A percentile compares a stretch with the other conserved stretches of the same genome.
phyloP scores from a whole-genome alignment of 805 yeast species.

The Wickerhamomyces bovis region DNA sequence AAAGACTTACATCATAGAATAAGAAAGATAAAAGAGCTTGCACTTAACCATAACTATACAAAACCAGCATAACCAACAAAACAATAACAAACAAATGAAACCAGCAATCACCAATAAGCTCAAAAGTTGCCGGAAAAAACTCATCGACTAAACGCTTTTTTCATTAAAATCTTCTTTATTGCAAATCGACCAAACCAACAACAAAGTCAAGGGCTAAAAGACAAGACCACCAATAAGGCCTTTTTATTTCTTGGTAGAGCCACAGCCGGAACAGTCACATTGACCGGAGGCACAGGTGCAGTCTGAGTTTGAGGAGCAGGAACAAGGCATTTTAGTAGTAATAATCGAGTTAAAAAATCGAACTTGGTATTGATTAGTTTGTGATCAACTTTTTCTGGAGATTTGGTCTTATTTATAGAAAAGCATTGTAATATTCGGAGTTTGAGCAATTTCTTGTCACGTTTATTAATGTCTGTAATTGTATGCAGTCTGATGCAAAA shows the following conservation, averaged over 20 bases:
- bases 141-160: not conserved
- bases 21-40: no score
- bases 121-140: not conserved
- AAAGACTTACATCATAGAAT: no score
- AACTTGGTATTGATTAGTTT: not conserved
- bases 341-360: not conserved
- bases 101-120: not conserved
- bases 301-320: conserved; percentile 1
- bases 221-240: not conserved
- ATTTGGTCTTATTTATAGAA: not conserved
- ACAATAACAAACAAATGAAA: not conserved
- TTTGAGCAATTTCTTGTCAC: no score
- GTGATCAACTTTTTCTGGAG: not conserved
- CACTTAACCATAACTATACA: no score
- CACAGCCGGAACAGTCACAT: conserved; percentile 1
- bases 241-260: not conserved
- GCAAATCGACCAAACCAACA: no score
- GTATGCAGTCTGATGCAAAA: no score
- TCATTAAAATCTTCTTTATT: no score
- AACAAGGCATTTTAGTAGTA: not conserved
- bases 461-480: no score
- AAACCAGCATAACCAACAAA: no score
- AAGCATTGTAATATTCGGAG: no score
- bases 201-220: no score
- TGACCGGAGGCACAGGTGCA: not conserved